These are phyloP conservation scores for Carex kokanica DNA, from an alignment of 176 grass and related monocot genomes.

Conservation along the genomic window DNA sequence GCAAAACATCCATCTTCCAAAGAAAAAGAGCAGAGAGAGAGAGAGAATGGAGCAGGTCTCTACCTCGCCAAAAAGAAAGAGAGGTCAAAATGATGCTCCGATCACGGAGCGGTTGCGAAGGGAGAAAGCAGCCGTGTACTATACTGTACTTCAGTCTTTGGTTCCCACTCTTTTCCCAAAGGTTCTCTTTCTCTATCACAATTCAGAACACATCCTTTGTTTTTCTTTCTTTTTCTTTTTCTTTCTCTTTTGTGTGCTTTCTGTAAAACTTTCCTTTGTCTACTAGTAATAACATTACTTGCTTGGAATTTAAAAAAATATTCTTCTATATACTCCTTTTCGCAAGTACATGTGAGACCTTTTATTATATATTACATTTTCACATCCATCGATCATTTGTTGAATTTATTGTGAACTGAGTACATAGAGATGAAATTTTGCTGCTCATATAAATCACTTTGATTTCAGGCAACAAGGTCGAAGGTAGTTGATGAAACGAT, in stretches of 20 bases:
- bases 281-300: too few relatives aligned
- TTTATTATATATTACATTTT: not conserved
- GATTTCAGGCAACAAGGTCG: constrained; percentile 20
- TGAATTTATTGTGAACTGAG: not conserved
- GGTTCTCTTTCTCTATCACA: constrained; percentile 8
- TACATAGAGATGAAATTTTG: not conserved
- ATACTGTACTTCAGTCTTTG: constrained; percentile 31
- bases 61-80: not conserved
- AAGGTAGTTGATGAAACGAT: constrained; percentile 18
- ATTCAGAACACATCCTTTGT: not conserved
- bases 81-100: constrained; percentile 5
- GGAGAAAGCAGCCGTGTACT: constrained; percentile 39
- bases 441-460: not conserved
- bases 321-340: not conserved
- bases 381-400: not conserved
- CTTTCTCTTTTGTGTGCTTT: too few relatives aligned
- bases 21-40: not conserved
- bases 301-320: too few relatives aligned
- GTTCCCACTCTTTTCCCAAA: constrained; percentile 53
- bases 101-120: constrained; percentile 33
- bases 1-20: not conserved
- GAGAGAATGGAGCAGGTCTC: not conserved
- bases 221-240: too few relatives aligned
- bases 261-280: too few relatives aligned
- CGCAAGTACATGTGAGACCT: too few relatives aligned